Evolutionary conservation across 495 filamentous ascomycete species (phyloP).

Genomic region (Aspergillus olivimuriae): DNA sequence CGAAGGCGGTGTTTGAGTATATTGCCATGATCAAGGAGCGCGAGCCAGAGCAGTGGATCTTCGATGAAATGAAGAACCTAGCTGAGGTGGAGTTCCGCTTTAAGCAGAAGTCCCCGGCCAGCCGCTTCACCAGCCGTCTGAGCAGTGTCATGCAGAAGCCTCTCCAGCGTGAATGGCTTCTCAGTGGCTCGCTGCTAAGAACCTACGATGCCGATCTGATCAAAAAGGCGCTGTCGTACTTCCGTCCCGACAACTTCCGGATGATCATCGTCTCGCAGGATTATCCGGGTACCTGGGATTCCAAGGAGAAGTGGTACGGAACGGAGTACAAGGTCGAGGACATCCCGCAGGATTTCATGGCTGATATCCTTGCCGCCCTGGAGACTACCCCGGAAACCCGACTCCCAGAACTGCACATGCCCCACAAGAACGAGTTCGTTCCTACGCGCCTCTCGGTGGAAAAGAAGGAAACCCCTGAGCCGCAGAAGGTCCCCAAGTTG

Average conservation of each 20-base stretch:
- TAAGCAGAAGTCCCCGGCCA: conserved; percentile 85
- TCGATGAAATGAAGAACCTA: conserved; percentile 83
- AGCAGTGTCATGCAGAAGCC: conserved; percentile 86
- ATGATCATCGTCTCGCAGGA: conserved; percentile 75
- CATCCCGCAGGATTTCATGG: conserved; percentile 70
- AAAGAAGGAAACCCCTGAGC: conserved; percentile 77
- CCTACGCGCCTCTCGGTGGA: conserved; percentile 90
- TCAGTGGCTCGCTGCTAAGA: conserved; percentile 69
- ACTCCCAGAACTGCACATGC: conserved; percentile 70
- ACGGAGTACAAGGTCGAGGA: conserved; percentile 86
- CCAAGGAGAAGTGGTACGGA: conserved; percentile 96
- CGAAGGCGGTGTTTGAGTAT: conserved; percentile 90
- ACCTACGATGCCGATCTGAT: conserved; percentile 75
- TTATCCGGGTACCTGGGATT: conserved; percentile 75
- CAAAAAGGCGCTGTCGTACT: conserved; percentile 62
- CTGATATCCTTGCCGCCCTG: conserved; percentile 58
- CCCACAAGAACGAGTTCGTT: conserved; percentile 93
- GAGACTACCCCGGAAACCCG: conserved; percentile 50
- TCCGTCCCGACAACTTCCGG: conserved; percentile 86
- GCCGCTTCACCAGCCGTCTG: conserved; percentile 76
- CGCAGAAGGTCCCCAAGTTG: conserved; percentile 68
- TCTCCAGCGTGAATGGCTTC: conserved; percentile 74
- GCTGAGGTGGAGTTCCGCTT: conserved; percentile 91
- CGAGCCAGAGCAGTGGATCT: conserved; percentile 85
- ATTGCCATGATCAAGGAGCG: conserved; percentile 77